Evolutionary conservation across 106 monocot genomes (phyloP).

Genomic region (Iris macrosiphon): DNA sequence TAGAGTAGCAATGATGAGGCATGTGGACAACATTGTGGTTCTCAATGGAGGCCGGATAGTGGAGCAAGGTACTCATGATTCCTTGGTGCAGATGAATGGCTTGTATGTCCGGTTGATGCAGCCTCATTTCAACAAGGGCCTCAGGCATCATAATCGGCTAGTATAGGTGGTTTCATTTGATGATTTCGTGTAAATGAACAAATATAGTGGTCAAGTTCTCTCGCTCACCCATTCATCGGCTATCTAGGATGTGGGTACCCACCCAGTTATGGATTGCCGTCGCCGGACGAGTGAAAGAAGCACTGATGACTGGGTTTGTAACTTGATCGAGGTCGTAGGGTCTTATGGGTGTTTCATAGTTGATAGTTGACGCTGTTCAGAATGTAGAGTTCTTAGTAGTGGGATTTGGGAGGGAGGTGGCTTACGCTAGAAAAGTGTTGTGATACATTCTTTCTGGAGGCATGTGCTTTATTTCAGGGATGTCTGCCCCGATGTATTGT

Average conservation of each 20-base stretch:
- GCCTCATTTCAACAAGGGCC: conserved; percentile 93
- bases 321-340: conserved; percentile 3
- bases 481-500: conserved; percentile 22
- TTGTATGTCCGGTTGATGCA: conserved; percentile 96
- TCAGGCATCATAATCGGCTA: conserved; percentile 65
- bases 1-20: conserved; percentile 95
- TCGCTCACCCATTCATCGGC: conserved; percentile 13
- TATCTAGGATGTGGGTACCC: neutral
- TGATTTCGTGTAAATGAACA: conserved; percentile 40
- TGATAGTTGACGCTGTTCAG: conserved; percentile 24
- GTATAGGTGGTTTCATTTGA: conserved; percentile 28
- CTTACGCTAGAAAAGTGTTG: neutral
- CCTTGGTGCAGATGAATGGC: conserved; percentile 78
- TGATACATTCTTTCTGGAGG: conserved; percentile 45
- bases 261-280: neutral
- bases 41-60: conserved; percentile 93
- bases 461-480: conserved; percentile 8
- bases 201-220: conserved; percentile 15
- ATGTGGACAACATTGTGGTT: conserved; percentile 96
- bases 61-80: conserved; percentile 89
- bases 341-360: neutral
- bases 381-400: conserved; percentile 2
- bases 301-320: conserved; percentile 11
- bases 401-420: neutral
- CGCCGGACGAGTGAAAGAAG: conserved; percentile 9